phyloP scores from a whole-genome alignment of 2,329 filamentous ascomycete species.

The Aureobasidium mangrovei region DNA sequence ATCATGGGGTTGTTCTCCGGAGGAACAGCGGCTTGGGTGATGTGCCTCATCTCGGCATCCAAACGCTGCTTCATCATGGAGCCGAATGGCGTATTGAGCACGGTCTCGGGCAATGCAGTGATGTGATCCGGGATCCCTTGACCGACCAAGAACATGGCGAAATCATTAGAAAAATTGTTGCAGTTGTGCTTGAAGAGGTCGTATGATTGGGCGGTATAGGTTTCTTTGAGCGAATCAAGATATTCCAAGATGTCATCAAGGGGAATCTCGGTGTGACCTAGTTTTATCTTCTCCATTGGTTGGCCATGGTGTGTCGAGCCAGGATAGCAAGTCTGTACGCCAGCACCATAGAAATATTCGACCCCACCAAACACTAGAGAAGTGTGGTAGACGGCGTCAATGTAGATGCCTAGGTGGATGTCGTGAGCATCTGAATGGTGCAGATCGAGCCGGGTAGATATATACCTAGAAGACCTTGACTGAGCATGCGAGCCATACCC shows the following conservation, averaged over 20 bases:
- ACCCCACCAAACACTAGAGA: slow-evolving; percentile 74
- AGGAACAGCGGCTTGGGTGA: slow-evolving; percentile 50
- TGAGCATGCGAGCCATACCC: slow-evolving; percentile 41
- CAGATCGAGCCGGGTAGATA: slow-evolving; percentile 42
- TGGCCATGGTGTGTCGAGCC: slow-evolving; percentile 79
- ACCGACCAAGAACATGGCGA: slow-evolving; percentile 80
- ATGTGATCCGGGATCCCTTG: slow-evolving; percentile 85
- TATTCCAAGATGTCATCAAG: slow-evolving; percentile 80
- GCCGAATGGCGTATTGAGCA: slow-evolving; percentile 79
- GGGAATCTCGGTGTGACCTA: slow-evolving; percentile 71
- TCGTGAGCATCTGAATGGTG: no score
- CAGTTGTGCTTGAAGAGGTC: slow-evolving; percentile 88
- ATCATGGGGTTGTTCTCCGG: slow-evolving; percentile 22
- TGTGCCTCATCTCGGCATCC: slow-evolving; percentile 53
- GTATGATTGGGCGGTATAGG: slow-evolving; percentile 74
- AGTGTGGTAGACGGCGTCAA: slow-evolving; percentile 65
- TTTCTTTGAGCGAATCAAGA: slow-evolving; percentile 68
- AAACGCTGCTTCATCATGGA: slow-evolving; percentile 77
- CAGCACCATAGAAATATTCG: slow-evolving; percentile 86
- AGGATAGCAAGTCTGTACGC: slow-evolving; percentile 71
- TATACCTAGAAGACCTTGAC: slow-evolving; percentile 50
- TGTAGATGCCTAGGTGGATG: background rate
- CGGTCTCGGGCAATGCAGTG: slow-evolving; percentile 70
- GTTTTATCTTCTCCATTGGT: slow-evolving; percentile 64
- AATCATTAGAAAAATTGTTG: slow-evolving; percentile 94